Evolutionary conservation across 352 stramenopile species (phyloP).

Genomic region (Phytophthora hybrid): DNA sequence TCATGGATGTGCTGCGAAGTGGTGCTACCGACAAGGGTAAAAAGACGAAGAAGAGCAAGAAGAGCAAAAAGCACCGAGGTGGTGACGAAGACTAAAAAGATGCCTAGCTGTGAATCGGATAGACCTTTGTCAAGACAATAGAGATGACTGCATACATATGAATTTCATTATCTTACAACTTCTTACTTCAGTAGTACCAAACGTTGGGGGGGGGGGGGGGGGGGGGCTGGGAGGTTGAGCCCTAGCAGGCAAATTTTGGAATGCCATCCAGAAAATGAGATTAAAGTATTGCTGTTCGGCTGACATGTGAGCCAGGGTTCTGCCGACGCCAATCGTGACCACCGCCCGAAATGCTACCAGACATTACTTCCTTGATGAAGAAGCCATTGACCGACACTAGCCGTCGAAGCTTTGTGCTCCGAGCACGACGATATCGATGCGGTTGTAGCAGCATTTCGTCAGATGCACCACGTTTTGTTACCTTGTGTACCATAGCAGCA

Average conservation of each 20-base stretch:
- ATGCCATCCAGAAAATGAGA: too few species aligned
- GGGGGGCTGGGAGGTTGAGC: too few species aligned
- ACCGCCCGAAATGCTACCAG: too few species aligned
- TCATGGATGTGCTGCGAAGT: slow-evolving; percentile 72
- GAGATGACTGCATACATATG: slow-evolving; percentile 16
- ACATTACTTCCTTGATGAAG: too few species aligned
- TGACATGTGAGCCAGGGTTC: too few species aligned
- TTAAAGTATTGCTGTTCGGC: too few species aligned
- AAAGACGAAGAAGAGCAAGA: slow-evolving; percentile 58
- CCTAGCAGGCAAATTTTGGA: too few species aligned
- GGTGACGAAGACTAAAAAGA: slow-evolving; percentile 32
- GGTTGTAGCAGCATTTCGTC: slow-evolving; percentile 16
- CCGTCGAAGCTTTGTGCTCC: slow-evolving; percentile 59
- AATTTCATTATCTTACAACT: neutral
- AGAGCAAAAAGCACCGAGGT: slow-evolving; percentile 52
- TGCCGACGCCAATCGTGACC: too few species aligned
- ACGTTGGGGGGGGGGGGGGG: too few species aligned
- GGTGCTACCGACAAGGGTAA: slow-evolving; percentile 41
- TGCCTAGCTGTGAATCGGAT: slow-evolving; percentile 2
- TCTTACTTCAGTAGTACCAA: too few species aligned
- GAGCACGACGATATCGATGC: slow-evolving; percentile 44
- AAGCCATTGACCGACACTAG: neutral
- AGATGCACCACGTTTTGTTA: neutral
- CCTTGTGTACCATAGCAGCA: slow-evolving; percentile 2
- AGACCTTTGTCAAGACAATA: slow-evolving; percentile 24